Evolutionary conservation across 148 eudicot genomes (phyloP).

Genomic region (Drosera capensis): DNA sequence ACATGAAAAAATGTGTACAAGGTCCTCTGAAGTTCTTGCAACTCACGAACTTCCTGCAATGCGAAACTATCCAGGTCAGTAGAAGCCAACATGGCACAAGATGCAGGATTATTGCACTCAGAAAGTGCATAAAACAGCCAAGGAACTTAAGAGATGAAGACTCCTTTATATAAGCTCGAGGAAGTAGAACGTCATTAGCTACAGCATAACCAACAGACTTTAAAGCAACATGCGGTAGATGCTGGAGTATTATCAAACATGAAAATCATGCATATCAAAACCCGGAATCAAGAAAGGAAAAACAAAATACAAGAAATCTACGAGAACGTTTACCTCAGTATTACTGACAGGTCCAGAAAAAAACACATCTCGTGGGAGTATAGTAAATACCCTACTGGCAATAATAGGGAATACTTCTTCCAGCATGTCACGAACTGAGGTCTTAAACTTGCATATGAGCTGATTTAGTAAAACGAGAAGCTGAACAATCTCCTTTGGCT

Average conservation of each 20-base stretch:
- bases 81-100: not conserved
- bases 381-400: conserved; percentile 46
- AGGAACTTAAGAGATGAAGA: no score
- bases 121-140: no score
- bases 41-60: conserved; percentile 81
- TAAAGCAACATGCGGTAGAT: no score
- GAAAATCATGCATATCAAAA: not conserved
- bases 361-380: conserved; percentile 53
- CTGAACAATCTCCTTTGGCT: conserved; percentile 85
- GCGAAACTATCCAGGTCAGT: not conserved
- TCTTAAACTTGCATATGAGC: conserved; percentile 75
- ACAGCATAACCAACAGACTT: no score
- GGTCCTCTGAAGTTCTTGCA: conserved; percentile 75
- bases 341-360: conserved; percentile 79
- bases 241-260: no score
- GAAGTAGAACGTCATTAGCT: no score
- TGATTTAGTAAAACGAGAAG: conserved; percentile 81
- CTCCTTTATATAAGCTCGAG: no score
- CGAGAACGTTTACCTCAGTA: conserved; percentile 55
- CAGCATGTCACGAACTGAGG: conserved; percentile 47
- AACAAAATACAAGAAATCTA: not conserved
- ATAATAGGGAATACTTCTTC: conserved; percentile 78
- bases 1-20: conserved; percentile 77
- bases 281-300: not conserved
- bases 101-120: not conserved